Evolutionary conservation across 1,139 yeast species (phyloP).

Genomic region (Diutina pseudorugosa): DNA sequence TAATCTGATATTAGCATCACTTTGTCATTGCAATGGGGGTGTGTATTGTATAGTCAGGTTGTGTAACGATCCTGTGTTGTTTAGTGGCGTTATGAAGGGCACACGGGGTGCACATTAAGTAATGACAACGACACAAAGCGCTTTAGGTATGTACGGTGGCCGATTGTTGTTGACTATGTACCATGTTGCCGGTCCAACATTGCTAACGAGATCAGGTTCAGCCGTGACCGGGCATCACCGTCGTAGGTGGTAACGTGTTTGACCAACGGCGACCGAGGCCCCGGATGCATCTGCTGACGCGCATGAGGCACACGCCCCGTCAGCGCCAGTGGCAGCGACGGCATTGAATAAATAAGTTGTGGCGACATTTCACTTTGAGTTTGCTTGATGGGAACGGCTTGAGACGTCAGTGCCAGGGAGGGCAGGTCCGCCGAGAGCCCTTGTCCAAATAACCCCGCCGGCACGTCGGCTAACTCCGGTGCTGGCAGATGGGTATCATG

Average conservation of each 20-base stretch:
- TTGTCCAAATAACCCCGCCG: slow-evolving; percentile 18
- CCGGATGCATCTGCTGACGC: not conserved
- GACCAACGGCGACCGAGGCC: not conserved
- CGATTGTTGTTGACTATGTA: not conserved
- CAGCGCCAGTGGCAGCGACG: slow-evolving; percentile 1
- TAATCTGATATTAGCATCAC: too few species aligned
- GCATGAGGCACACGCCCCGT: not conserved
- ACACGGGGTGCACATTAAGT: too few species aligned
- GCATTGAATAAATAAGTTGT: not conserved
- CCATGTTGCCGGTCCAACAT: slow-evolving; percentile 1
- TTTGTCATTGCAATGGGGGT: too few species aligned
- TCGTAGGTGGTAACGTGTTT: not conserved
- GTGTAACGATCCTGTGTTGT: too few species aligned
- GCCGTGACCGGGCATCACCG: not conserved
- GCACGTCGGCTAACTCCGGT: slow-evolving; percentile 30
- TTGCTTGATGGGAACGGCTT: not conserved
- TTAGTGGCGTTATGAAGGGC: too few species aligned
- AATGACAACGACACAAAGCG: too few species aligned
- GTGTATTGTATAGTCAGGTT: too few species aligned
- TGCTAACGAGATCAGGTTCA: not conserved
- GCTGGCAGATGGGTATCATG: slow-evolving; percentile 14
- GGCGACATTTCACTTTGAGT: not conserved
- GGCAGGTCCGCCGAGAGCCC: not conserved
- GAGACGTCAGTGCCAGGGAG: not conserved
- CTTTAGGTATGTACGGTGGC: not conserved